Evolutionary conservation across 148 eudicot genomes (phyloP), one percentile per base, ranked within the genome.

Genomic region (Diospyros lotus): DNA sequence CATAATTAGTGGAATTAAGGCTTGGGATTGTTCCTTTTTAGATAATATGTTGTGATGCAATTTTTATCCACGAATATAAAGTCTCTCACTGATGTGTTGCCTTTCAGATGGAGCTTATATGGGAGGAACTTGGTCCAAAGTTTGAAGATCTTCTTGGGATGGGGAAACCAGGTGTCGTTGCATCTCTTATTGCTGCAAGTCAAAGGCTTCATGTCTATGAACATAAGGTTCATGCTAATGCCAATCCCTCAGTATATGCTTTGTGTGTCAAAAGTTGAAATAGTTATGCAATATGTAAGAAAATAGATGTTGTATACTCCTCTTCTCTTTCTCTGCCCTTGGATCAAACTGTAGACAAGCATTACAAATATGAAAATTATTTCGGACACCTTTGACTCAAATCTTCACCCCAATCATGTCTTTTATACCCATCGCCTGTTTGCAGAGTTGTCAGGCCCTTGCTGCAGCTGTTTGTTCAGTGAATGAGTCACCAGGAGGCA

Each of bases 361-460:
- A 59, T 12, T 48, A 38, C 1, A 53, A 69, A 40, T 6, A 6
- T 3, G 51, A 38, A 28, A 15, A 38, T 7, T 55, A 39, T 15
- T 73, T 54, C 18, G 38, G 8, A 44, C 48, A 28, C 38, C 56
- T 59, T 66, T 52, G 65, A 46, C 3, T 7, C 11, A 72, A 60
- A 59, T 4, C 38, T 17, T 45, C 8, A 72, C 55, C 15, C 11
- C 59, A 64, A 72, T 64, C 55, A 5, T 43, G 50, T 28, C 46
- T 42, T 69, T 78, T 71, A 56, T 53, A 54, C 56, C 3, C 41
- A 55, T 69, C 75, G 39, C 70, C 68, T 78, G 65, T 74, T 76
- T 83, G 65, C 95, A 94, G 97, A 91, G 93, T 78, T 88, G 86
- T 77, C 86, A 89, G 77, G 93, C 95, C 73, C 95, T 94, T 79